These are phyloP conservation scores for Dryas octopetala DNA, from an alignment of 306 rosid genomes.

Conservation along the genomic window DNA sequence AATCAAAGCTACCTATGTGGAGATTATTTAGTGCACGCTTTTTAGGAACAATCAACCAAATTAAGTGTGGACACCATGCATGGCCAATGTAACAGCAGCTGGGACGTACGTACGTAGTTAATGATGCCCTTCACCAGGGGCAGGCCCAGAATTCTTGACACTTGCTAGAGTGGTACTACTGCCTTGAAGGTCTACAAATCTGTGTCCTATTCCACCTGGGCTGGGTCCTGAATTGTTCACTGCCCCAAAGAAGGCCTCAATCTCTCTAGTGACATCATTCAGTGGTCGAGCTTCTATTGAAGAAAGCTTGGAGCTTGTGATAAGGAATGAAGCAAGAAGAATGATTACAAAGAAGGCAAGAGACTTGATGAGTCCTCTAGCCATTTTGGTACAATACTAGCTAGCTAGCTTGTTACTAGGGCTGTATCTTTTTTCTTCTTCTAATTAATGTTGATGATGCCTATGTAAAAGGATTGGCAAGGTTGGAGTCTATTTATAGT, in stretches of 20 bases:
- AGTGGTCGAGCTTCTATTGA: constrained; percentile 44
- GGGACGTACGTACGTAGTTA: not conserved
- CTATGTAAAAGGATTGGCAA: not conserved
- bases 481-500: constrained; percentile 40
- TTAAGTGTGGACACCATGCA: too few relatives aligned
- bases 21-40: not conserved
- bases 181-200: not conserved
- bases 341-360: constrained; percentile 24
- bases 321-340: constrained; percentile 29
- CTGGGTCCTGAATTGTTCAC: constrained; percentile 34
- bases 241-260: constrained; percentile 14
- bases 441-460: not conserved
- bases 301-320: constrained; percentile 9
- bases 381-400: constrained; percentile 33
- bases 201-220: constrained; percentile 29
- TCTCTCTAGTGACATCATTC: constrained; percentile 15
- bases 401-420: not conserved
- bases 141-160: constrained; percentile 43
- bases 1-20: too few relatives aligned
- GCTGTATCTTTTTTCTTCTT: too few relatives aligned
- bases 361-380: constrained; percentile 30
- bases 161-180: not conserved
- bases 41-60: not conserved
- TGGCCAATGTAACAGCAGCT: not conserved
- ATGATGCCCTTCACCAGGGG: constrained; percentile 44